Base-by-base conservation (phyloP, 176 grass and related monocot genomes). In the Juncus inflexus region DNA sequence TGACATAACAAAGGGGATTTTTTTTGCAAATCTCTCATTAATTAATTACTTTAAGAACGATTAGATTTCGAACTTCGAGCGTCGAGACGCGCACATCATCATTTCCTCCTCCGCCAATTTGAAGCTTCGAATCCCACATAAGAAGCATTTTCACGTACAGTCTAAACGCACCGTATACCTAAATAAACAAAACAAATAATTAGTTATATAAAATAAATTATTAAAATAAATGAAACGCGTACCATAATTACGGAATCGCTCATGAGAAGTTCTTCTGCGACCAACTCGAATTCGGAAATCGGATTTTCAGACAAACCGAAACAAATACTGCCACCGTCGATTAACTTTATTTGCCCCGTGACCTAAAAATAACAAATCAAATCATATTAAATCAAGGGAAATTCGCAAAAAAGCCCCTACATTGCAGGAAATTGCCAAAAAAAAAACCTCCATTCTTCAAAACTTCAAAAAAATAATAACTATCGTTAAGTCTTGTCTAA, bases 111-210 rank as follows among this genome's bases (percentile, higher is more conserved):
- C 85, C 94, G 83, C 91, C 85, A 84, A 99, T 99, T 71, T 90
- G 82, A 79, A 99, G 88, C 65, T 74, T 86, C 42, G 94, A 99
- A 78, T 90, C 83, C 94, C 94, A 99, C 94, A 99, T 99, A 50
- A 99, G 81, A 66, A 99, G 83, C 65, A 99, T 84, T 84, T 99
- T 99, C 43, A 92, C 85, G 77, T 90, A 99, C 85, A 89, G 89
- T 81, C 94, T 91, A 63, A 99, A 99, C 72, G 94, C 94, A 37
- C 94, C 94, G 69, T 92, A 99, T 49, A 99, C 94, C 94, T 99
- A 78, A 28, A n/a, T 63, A 84, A 80, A 52, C 50, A 67, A 74
- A 74, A 58, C 35, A 67, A 11, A 37, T n/a, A 49, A 5, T 28
- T 37, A 70, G 63, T 1, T 4, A 72, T 43, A 70, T 59, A 63